These are phyloP conservation scores for Cadophora sp. DNA, from an alignment of 2,329 filamentous ascomycete species.

Conservation along the genomic window DNA sequence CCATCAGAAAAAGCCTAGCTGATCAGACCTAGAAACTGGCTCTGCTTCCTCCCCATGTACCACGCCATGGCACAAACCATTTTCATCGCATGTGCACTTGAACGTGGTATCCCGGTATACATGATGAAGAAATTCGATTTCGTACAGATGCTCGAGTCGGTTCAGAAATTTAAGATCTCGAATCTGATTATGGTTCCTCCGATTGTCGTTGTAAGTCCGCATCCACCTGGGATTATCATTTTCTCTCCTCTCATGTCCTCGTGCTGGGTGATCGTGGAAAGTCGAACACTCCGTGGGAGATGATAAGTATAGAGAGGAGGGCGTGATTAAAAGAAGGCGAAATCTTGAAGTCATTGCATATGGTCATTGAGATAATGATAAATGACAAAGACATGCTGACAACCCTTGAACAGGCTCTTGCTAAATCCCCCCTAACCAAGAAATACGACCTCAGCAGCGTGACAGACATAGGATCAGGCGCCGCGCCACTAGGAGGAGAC, in stretches of 20 bases:
- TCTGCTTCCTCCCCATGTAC: slow-evolving; percentile 59
- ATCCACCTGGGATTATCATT: too few species aligned
- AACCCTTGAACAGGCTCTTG: slow-evolving; percentile 58
- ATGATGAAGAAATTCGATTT: slow-evolving; percentile 84
- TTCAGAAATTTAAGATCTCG: slow-evolving; percentile 73
- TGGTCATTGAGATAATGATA: neutral
- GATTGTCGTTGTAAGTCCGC: slow-evolving; percentile 62
- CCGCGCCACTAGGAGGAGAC: slow-evolving; percentile 81
- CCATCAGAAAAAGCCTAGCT: slow-evolving; percentile 56
- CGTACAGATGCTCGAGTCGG: slow-evolving; percentile 69
- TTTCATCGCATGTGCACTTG: slow-evolving; percentile 66
- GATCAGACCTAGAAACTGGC: slow-evolving; percentile 30
- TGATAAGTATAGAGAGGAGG: too few species aligned
- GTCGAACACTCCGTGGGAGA: too few species aligned
- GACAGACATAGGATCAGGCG: slow-evolving; percentile 83
- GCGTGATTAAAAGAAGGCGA: too few species aligned
- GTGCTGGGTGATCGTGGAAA: too few species aligned
- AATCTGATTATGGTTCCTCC: slow-evolving; percentile 74
- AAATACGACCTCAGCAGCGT: slow-evolving; percentile 81
- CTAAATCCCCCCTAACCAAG: slow-evolving; percentile 77
- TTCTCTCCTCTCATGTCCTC: too few species aligned
- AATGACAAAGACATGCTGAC: slow-evolving; percentile 10
- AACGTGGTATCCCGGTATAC: slow-evolving; percentile 70
- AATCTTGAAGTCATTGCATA: too few species aligned
- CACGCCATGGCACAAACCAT: slow-evolving; percentile 77